These are phyloP conservation scores for Mycena olivaceomarginata DNA, from an alignment of 768 basidiomycete species.

Conservation along the genomic window DNA sequence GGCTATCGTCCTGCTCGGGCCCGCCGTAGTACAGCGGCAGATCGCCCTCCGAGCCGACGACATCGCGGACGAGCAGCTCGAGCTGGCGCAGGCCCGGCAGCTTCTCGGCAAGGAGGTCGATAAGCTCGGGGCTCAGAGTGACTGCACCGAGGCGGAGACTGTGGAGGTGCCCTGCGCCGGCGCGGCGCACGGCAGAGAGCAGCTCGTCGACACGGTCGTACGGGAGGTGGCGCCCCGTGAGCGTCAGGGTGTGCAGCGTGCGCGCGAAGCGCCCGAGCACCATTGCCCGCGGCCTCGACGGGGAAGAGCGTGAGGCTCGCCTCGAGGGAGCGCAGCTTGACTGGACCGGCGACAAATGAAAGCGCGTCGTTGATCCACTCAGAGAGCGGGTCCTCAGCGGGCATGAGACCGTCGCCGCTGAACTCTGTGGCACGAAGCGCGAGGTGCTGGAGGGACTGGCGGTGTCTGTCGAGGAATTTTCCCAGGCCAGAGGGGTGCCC, in stretches of 20 bases:
- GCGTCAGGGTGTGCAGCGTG: constrained; percentile 57
- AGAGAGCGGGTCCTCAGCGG: constrained; percentile 57
- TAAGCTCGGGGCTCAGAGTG: constrained; percentile 62
- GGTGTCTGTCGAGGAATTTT: constrained; percentile 60
- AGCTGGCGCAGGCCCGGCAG: constrained; percentile 59
- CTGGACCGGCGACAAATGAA: constrained; percentile 47
- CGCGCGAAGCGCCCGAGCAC: constrained; percentile 58
- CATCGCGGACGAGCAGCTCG: constrained; percentile 62
- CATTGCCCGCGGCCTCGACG: constrained; percentile 55
- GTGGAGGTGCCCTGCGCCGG: constrained; percentile 49
- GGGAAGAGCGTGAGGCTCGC: constrained; percentile 60
- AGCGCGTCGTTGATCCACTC: constrained; percentile 60
- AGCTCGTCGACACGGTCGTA: constrained; percentile 59
- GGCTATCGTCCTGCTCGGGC: constrained; percentile 46
- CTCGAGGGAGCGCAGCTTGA: constrained; percentile 56
- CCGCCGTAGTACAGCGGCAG: constrained; percentile 33
- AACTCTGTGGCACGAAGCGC: constrained; percentile 65
- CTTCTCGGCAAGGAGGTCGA: constrained; percentile 62
- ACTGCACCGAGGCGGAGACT: constrained; percentile 63
- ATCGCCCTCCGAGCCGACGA: constrained; percentile 55
- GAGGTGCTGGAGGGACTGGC: constrained; percentile 58
- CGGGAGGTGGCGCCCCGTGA: constrained; percentile 62
- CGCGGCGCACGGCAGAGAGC: constrained; percentile 48
- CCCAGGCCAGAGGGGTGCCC: constrained; percentile 61
- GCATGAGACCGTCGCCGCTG: constrained; percentile 56